Conservation (phyloP, 306 rosid genomes). For the Citrullus mucosospermus region DNA sequence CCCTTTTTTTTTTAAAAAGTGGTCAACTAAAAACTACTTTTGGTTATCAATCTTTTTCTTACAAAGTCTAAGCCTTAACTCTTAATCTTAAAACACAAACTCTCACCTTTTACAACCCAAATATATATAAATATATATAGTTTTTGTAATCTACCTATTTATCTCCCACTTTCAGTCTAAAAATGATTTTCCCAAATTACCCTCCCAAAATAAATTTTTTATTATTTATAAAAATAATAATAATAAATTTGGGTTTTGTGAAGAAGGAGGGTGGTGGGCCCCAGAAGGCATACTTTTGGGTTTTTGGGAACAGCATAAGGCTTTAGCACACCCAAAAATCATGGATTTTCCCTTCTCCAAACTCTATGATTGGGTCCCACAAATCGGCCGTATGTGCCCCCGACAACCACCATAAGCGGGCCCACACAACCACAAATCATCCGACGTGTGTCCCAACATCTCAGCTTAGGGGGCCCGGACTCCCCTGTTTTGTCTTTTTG, state of each 20-base stretch:
- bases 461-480: slow-evolving; percentile 40
- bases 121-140: too few relatives aligned
- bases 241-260: too few relatives aligned
- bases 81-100: background rate
- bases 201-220: too few relatives aligned
- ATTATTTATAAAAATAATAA: too few relatives aligned
- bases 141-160: too few relatives aligned
- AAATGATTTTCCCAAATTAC: too few relatives aligned
- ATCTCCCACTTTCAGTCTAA: too few relatives aligned
- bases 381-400: slow-evolving; percentile 33
- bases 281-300: background rate
- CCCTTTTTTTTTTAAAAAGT: background rate
- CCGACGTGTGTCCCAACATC: slow-evolving; percentile 58
- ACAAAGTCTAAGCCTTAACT: background rate
- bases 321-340: slow-evolving; percentile 6
- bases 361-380: slow-evolving; percentile 49
- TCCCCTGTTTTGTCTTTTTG: slow-evolving; percentile 12
- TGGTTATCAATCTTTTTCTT: background rate
- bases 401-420: slow-evolving; percentile 57
- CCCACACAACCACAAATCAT: slow-evolving; percentile 45
- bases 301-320: slow-evolving; percentile 5
- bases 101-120: background rate
- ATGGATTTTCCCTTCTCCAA: slow-evolving; percentile 16
- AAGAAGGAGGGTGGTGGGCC: background rate
- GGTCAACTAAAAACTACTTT: background rate